phyloP scores from a whole-genome alignment of 2,329 filamentous ascomycete genomes.

The Whalleya microplaca region DNA sequence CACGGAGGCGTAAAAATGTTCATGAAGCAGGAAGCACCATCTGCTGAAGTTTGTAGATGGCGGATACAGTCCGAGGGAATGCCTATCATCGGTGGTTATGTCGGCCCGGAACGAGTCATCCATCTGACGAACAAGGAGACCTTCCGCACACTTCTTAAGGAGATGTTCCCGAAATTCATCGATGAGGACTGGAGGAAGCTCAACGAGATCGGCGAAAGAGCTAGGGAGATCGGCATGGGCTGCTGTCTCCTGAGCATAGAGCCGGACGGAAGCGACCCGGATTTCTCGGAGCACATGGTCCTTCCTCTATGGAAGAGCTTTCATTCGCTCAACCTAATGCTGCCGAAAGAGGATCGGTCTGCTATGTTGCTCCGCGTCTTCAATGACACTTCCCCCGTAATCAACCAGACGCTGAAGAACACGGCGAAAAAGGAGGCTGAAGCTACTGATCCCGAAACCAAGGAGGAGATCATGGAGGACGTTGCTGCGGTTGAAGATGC shows the following conservation, averaged over 20 bases:
- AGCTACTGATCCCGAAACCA: constrained; percentile 37
- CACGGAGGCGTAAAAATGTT: constrained; percentile 99
- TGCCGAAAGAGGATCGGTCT: constrained; percentile 93
- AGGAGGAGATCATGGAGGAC: constrained; percentile 39
- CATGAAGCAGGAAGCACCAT: constrained; percentile 94
- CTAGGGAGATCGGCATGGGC: constrained; percentile 71
- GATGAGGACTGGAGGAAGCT: constrained; percentile 75
- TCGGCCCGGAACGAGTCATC: constrained; percentile 77
- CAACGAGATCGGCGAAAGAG: constrained; percentile 84
- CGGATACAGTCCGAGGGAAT: constrained; percentile 94
- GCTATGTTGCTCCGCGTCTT: constrained; percentile 91
- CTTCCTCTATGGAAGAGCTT: constrained; percentile 94
- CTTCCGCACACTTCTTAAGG: constrained; percentile 78
- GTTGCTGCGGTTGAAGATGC: constrained; percentile 20
- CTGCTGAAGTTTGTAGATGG: constrained; percentile 86
- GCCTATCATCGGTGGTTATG: constrained; percentile 87
- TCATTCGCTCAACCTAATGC: constrained; percentile 91
- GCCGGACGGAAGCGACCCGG: constrained; percentile 65
- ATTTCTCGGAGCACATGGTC: constrained; percentile 77
- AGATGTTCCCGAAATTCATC: constrained; percentile 94
- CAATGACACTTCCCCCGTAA: constrained; percentile 83
- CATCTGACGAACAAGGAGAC: constrained; percentile 77
- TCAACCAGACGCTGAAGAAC: constrained; percentile 68
- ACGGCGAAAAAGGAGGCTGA: constrained; percentile 46
- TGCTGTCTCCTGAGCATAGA: constrained; percentile 89